Percentiles rank a stretch among this genome's conserved stretches.
phyloP scores from a whole-genome alignment of 352 stramenopile species.

The Phytopythium litorale region DNA sequence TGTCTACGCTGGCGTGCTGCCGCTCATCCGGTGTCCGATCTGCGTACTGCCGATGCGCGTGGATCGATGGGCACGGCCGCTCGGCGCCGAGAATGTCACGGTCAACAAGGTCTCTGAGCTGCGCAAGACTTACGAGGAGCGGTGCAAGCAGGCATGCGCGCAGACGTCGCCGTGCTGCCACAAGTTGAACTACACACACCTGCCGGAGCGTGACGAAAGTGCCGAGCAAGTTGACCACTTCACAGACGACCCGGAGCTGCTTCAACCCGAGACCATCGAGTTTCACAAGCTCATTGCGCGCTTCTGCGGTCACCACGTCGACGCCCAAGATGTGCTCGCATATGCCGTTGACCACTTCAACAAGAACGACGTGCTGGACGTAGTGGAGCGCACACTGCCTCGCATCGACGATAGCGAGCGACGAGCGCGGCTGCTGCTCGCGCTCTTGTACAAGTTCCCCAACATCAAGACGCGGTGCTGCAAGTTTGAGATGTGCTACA shows the following conservation, averaged over 20 bases:
- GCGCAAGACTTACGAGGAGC: slow-evolving; percentile 9
- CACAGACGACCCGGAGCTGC: too few relatives aligned
- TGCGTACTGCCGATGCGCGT: slow-evolving; percentile 18
- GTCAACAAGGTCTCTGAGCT: not conserved
- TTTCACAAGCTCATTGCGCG: slow-evolving; percentile 14
- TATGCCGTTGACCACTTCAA: too few relatives aligned
- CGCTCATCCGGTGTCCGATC: slow-evolving; percentile 26
- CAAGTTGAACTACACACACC: slow-evolving; percentile 30
- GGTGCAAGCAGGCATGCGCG: slow-evolving; percentile 17
- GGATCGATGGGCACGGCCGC: slow-evolving; percentile 14
- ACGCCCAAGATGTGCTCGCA: too few relatives aligned
- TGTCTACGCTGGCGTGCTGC: slow-evolving; percentile 28
- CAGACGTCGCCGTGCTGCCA: slow-evolving; percentile 31
- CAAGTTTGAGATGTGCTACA: slow-evolving; percentile 35
- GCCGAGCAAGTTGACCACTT: slow-evolving; percentile 2
- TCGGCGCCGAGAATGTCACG: not conserved
- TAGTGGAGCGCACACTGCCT: slow-evolving; percentile 2
- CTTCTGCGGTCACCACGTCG: slow-evolving; percentile 12
- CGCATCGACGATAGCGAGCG: slow-evolving; percentile 34
- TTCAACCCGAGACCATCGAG: slow-evolving; percentile 7
- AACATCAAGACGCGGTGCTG: slow-evolving; percentile 37
- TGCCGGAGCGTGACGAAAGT: slow-evolving; percentile 2
- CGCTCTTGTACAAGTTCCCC: slow-evolving; percentile 23
- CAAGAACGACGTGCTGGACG: too few relatives aligned
- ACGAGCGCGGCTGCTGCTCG: slow-evolving; percentile 30